Base-by-base conservation (phyloP, 495 filamentous ascomycete species). In the Penicillium atrosanguineum region DNA sequence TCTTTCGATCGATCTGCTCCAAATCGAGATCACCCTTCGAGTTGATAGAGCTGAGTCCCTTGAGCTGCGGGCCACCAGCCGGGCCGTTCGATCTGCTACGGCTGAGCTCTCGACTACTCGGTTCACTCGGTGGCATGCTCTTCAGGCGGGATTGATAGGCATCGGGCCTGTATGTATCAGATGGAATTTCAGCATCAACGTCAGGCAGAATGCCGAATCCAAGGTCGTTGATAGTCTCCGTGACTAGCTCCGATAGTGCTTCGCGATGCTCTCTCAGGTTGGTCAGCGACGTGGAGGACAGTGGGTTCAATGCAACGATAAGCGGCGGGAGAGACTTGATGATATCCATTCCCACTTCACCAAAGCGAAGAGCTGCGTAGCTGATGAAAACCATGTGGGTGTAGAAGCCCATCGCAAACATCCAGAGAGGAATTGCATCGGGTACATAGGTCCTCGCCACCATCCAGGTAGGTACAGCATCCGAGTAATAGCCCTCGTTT, bases 261-360 rank as follows among this genome's bases (percentile, higher is more conserved):
- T 79, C 83, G 45, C 92, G 84, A 23, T 81, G 76, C 56, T 83
- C 72, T 34, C 87, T 81, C 23, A 96, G 81, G 50, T 86, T 83
- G 52, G 84, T 75, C 31, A 96, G 79, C 28, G 83, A 89, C 59
- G 91, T 91, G 58, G 82, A 83, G 1, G 87, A 87, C 12, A 81
- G 79, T 6, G 91, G 91, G 55, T 83, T 86, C 48, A 96, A 77
- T 39, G 85, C 89, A 18, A 94, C 73, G 15, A 91, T 69, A 14
- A 96, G 84, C 3, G 91, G 91, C 0, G 87, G 79, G 8, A 96
- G 81, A 2, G 91, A 95, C 68, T 96, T 96, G 72, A 88, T 62
- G 34, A 96, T 94, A 64, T 96, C 91, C 91, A 96, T 95, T 23
- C 90, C 91, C 34, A 90, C 85, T 69, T 96, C 91, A 25, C 91